Base-by-base conservation (phyloP, 1,284 basidiomycete genomes). In the Kwoniella shivajii region DNA sequence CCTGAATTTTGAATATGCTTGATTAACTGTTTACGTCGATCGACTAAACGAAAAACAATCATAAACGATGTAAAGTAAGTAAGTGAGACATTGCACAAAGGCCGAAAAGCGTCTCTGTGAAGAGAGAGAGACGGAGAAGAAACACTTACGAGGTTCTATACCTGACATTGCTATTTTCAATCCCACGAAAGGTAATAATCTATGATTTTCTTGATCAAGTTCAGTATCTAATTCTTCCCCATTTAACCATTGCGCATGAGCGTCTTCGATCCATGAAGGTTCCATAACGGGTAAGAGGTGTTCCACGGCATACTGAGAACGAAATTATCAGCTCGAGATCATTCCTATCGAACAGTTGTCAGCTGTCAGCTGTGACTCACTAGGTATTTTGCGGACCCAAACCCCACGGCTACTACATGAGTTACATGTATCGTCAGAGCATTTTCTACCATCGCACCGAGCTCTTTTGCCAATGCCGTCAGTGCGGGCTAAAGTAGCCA, bases 141-240 rank as follows among this genome's bases (percentile, higher is more conserved):
- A 43, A 51, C 31, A 59, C 68, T 48, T 29, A 70, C 71, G 18
- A n/a, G 63, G 57, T 39, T 75, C 69, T 34, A 76, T 67, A 14
- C 73, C 68, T 2, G 73, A 67, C 47, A 78, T 69, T 42, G 71
- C 60, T 36, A 78, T 73, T 38, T 61, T 65, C 39, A 75, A 54
- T 2, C 69, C 73, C 2, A 56, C 14, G 48, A 78, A 77, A 22
- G 74, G 66, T 46, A 59, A 60, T 18, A 76, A 56, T 3, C 66
- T 59, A 56, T 70, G 63, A 4, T 29, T 24, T n/a, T 64, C 60
- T 27, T 66, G 33, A 26, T 64, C 65, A 47, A 69, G 60, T 11
- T 56, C 52, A 6, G 63, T 45, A 37, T 72, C 65, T 18, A 75
- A 38, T 22, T 72, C 67, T 16, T 65, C 61, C 5, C 68, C 73